Percentiles rank a stretch among this genome's conserved stretches.
Conservation (phyloP, 345 rosid genomes). For the Citrus reticulata region DNA sequence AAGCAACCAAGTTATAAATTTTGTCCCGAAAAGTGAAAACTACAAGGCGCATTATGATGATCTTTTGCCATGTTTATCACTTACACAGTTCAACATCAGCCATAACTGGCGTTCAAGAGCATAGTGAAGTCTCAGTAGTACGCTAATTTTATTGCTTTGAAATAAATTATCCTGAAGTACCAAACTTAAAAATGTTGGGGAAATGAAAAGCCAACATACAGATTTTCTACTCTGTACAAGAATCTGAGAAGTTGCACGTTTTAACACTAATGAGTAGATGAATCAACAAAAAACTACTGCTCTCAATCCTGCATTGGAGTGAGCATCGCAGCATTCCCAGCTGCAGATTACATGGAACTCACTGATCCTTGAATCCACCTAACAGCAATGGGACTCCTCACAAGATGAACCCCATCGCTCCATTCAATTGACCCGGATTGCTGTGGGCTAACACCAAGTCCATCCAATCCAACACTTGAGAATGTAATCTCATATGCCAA, state of each 20-base stretch:
- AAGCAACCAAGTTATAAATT: no score
- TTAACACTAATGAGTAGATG: background rate
- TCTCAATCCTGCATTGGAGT: background rate
- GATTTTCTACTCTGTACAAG: background rate
- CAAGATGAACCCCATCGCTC: conserved; percentile 68
- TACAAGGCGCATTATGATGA: no score
- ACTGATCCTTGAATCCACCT: conserved; percentile 47
- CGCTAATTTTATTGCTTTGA: background rate
- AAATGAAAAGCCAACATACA: background rate
- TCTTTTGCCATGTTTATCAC: no score
- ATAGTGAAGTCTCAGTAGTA: background rate
- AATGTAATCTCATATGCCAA: conserved; percentile 62
- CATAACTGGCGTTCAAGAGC: background rate
- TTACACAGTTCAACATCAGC: no score
- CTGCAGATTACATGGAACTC: conserved; percentile 36
- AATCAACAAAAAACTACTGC: background rate
- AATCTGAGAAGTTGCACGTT: background rate
- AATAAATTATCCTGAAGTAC: background rate
- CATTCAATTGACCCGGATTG: conserved; percentile 74
- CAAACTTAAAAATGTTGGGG: background rate
- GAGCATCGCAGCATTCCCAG: background rate
- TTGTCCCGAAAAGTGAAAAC: no score
- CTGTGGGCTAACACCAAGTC: conserved; percentile 25
- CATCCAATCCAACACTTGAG: conserved; percentile 35
- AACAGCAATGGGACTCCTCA: conserved; percentile 70